phyloP scores from a whole-genome alignment of 176 grass and related monocot genomes.

The Eleusine indica region DNA sequence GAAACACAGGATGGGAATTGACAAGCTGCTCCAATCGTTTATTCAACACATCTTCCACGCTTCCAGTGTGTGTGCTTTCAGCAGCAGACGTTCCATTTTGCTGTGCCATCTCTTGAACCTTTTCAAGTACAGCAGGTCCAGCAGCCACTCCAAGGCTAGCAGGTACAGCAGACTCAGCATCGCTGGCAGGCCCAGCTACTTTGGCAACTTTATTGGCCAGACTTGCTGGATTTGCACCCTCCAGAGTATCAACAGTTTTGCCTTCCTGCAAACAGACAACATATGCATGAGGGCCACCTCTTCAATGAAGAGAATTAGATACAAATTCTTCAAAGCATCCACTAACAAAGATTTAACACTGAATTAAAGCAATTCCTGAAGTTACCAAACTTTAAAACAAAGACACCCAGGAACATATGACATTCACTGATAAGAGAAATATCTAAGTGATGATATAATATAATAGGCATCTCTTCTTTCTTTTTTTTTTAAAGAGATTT shows the following conservation, averaged over 20 bases:
- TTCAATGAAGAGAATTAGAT: conserved; percentile 19
- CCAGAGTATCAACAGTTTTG: conserved; percentile 77
- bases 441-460: not conserved
- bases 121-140: conserved; percentile 64
- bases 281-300: not conserved
- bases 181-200: conserved; percentile 60
- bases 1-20: conserved; percentile 75
- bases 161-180: conserved; percentile 61
- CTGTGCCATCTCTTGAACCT: conserved; percentile 52
- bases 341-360: conserved; percentile 9
- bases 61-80: conserved; percentile 33
- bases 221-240: conserved; percentile 89
- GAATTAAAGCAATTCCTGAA: conserved; percentile 11
- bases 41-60: conserved; percentile 46
- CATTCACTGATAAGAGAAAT: not conserved
- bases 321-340: conserved; percentile 14
- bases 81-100: conserved; percentile 55
- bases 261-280: conserved; percentile 66
- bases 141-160: conserved; percentile 63
- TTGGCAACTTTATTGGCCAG: conserved; percentile 94
- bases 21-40: conserved; percentile 78
- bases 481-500: not conserved
- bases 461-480: not conserved
- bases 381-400: not conserved
- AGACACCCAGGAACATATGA: not conserved